Conservation (phyloP, 495 filamentous ascomycete species). For the Lophiostoma macrostomum region DNA sequence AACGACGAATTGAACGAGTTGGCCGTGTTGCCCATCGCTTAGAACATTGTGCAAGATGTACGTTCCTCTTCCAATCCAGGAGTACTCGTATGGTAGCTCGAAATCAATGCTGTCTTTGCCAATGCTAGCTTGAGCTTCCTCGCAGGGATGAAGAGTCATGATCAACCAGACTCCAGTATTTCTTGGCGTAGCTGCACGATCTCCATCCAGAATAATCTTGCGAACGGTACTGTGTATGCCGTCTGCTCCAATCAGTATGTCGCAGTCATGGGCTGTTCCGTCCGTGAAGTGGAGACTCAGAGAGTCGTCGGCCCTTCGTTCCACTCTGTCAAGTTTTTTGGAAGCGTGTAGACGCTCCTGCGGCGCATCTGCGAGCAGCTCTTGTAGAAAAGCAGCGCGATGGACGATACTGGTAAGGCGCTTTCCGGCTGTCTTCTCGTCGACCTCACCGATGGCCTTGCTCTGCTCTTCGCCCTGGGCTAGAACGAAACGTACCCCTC, state of each 20-base stretch:
- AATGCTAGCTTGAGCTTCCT: neutral
- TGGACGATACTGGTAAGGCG: conserved; percentile 37
- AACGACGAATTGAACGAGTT: no score
- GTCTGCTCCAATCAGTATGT: conserved; percentile 34
- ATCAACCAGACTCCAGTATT: neutral
- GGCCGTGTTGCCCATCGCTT: no score
- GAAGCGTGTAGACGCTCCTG: conserved; percentile 37
- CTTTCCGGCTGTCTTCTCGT: neutral
- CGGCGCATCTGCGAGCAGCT: conserved; percentile 49
- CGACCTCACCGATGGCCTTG: neutral
- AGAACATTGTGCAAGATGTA: no score
- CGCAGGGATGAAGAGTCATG: neutral
- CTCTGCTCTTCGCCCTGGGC: conserved; percentile 15
- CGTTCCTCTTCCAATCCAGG: no score
- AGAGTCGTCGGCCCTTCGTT: conserved; percentile 16
- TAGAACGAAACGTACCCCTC: no score
- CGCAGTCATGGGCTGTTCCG: conserved; percentile 35
- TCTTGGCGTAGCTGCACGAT: neutral
- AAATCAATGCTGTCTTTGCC: no score
- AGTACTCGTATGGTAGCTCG: no score
- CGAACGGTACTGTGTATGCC: conserved; percentile 15
- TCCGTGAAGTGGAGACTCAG: conserved; percentile 35
- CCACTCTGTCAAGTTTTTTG: conserved; percentile 35
- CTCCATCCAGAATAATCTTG: conserved; percentile 2
- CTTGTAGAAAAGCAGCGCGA: conserved; percentile 51